phyloP scores from a whole-genome alignment of 352 stramenopile species.

The Nothophytophthora sp. region DNA sequence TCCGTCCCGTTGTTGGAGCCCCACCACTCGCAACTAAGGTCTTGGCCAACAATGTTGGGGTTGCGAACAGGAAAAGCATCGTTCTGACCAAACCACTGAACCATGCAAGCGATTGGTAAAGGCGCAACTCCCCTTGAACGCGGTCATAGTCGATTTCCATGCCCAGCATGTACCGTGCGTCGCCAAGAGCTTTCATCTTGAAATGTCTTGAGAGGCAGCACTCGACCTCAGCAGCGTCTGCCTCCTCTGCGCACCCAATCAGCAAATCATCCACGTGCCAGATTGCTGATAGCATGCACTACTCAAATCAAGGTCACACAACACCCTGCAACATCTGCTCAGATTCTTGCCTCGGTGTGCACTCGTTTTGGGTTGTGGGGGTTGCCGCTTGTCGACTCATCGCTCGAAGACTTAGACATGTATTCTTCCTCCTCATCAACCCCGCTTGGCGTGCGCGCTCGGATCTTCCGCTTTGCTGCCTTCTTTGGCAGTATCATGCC shows the following conservation, averaged over 20 bases:
- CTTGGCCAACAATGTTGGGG: conserved; percentile 1
- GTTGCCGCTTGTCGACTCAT: background rate
- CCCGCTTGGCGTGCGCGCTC: background rate
- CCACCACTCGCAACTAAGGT: background rate
- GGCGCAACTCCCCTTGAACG: conserved; percentile 1
- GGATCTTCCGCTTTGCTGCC: conserved; percentile 3
- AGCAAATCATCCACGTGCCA: conserved; percentile 13
- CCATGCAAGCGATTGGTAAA: conserved; percentile 4
- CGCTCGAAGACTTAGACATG: background rate
- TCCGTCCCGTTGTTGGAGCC: background rate
- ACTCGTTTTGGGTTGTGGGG: background rate
- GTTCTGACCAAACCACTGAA: background rate
- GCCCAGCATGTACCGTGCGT: conserved; percentile 11
- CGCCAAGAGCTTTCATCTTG: conserved; percentile 16
- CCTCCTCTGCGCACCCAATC: conserved; percentile 6
- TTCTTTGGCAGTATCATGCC: background rate
- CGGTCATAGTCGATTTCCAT: conserved; percentile 12
- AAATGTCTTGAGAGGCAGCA: background rate
- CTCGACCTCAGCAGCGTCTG: background rate
- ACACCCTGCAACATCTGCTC: conserved; percentile 2
- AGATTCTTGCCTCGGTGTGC: background rate
- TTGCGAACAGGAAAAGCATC: background rate
- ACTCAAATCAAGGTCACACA: conserved; percentile 1
- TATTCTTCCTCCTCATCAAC: background rate
- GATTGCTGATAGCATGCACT: no score